Conservation (phyloP, 169 alveolate species). For the Plasmodium reichenowi region DNA sequence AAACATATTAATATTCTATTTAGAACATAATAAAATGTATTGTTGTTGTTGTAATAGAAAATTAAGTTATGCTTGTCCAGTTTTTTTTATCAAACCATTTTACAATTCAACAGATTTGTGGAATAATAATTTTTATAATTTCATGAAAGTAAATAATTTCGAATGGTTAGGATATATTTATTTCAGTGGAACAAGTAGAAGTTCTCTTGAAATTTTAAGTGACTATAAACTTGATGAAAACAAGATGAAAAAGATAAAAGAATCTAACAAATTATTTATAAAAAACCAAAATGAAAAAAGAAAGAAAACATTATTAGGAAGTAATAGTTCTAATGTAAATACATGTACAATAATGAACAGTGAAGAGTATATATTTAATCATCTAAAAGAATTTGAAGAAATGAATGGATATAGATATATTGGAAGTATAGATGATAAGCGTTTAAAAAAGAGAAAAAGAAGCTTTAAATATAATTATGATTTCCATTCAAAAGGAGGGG, state of each 20-base stretch:
- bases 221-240: conserved; percentile 31
- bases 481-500: not conserved
- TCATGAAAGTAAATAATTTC: conserved; percentile 69
- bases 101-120: conserved; percentile 64
- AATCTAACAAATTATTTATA: conserved; percentile 53
- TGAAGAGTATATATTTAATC: conserved; percentile 23
- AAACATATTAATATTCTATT: conserved; percentile 38
- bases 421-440: conserved; percentile 32
- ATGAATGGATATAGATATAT: conserved; percentile 20
- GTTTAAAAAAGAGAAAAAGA: conserved; percentile 29
- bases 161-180: conserved; percentile 38
- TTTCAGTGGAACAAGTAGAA: not conserved
- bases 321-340: conserved; percentile 4
- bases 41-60: conserved; percentile 67
- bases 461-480: conserved; percentile 5
- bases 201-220: conserved; percentile 24
- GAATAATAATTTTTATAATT: conserved; percentile 64
- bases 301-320: conserved; percentile 5
- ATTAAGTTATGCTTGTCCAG: conserved; percentile 66
- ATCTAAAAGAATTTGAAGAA: conserved; percentile 38
- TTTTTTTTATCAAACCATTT: conserved; percentile 71
- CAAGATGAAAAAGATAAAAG: conserved; percentile 62
- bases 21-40: conserved; percentile 41
- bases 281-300: conserved; percentile 61
- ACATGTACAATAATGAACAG: conserved; percentile 8